A percentile compares a stretch with the other conserved stretches of the same genome.
Evolutionary conservation across 768 basidiomycete genomes (phyloP).

Genomic region (Psilocybe azurescens): DNA sequence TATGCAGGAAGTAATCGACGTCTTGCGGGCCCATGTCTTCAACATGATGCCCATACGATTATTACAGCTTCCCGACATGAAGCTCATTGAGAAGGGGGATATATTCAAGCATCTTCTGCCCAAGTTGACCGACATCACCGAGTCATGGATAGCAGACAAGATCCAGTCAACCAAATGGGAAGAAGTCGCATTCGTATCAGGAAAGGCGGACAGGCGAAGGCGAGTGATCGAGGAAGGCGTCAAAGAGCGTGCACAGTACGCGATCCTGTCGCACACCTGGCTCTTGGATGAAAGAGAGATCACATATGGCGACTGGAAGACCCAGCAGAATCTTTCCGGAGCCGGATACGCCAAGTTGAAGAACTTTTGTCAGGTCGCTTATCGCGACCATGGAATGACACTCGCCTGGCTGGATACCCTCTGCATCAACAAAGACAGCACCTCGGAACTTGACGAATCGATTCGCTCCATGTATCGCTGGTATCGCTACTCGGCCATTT

Average conservation of each 20-base stretch:
- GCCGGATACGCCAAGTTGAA: constrained; percentile 14
- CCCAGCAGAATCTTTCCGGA: not conserved
- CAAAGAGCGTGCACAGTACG: constrained; percentile 13
- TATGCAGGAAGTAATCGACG: constrained; percentile 1
- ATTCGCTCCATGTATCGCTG: constrained; percentile 24
- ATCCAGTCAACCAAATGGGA: constrained; percentile 4
- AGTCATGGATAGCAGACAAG: constrained; percentile 5
- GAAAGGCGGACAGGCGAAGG: constrained; percentile 3
- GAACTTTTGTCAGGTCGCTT: constrained; percentile 12
- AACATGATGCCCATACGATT: constrained; percentile 15
- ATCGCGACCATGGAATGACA: constrained; percentile 2
- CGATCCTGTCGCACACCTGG: constrained; percentile 23
- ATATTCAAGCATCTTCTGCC: constrained; percentile 5
- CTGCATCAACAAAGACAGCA: constrained; percentile 22
- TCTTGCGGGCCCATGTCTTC: constrained; percentile 7
- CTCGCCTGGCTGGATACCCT: constrained; percentile 19
- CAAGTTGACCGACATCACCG: constrained; percentile 8
- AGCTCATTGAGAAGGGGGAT: constrained; percentile 8
- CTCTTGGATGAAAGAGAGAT: constrained; percentile 15
- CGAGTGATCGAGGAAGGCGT: constrained; percentile 1
- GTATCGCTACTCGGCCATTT: constrained; percentile 15
- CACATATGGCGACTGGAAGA: not conserved
- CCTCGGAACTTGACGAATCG: constrained; percentile 20
- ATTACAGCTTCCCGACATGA: constrained; percentile 5
- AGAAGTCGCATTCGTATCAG: constrained; percentile 2